These are phyloP conservation scores for Suillus paluster DNA, from an alignment of 768 basidiomycete genomes.

Conservation along the genomic window DNA sequence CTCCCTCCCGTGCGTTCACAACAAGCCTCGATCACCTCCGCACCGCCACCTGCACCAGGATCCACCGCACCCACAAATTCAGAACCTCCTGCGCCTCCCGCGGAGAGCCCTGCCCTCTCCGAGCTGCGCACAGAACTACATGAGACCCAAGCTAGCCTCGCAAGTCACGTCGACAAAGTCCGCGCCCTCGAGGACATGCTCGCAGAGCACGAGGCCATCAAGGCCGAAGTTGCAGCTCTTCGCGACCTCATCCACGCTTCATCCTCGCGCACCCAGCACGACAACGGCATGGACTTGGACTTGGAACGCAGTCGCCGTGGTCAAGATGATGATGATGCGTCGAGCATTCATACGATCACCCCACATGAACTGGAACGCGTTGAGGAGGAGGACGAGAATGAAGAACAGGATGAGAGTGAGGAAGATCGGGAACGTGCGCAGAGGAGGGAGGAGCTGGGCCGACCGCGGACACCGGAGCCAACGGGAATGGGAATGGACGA, in stretches of 20 bases:
- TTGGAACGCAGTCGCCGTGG: slow-evolving; percentile 22
- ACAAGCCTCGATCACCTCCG: slow-evolving; percentile 14
- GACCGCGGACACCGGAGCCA: slow-evolving; percentile 85
- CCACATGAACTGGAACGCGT: slow-evolving; percentile 73
- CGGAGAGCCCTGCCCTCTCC: slow-evolving; percentile 34
- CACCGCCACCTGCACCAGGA: slow-evolving; percentile 33
- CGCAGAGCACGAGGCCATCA: slow-evolving; percentile 83
- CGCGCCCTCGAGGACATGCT: slow-evolving; percentile 81
- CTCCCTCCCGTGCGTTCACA: slow-evolving; percentile 69
- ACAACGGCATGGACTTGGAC: slow-evolving; percentile 6
- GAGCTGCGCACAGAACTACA: slow-evolving; percentile 83
- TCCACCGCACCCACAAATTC: slow-evolving; percentile 8
- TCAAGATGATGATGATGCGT: slow-evolving; percentile 67
- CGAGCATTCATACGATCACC: slow-evolving; percentile 74
- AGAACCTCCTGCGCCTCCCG: slow-evolving; percentile 22
- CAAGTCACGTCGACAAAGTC: slow-evolving; percentile 81
- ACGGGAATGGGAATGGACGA: slow-evolving; percentile 57
- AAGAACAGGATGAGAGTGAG: slow-evolving; percentile 41
- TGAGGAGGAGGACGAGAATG: slow-evolving; percentile 76
- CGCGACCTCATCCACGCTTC: slow-evolving; percentile 67
- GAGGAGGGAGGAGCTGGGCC: slow-evolving; percentile 59
- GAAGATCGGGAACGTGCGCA: slow-evolving; percentile 52
- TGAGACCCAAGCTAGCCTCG: slow-evolving; percentile 81
- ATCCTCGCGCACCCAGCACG: slow-evolving; percentile 28
- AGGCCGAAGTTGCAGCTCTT: slow-evolving; percentile 74